These are phyloP conservation scores for Phytomonas sp. DNA, from an alignment of 208 protist genomes.

Conservation along the genomic window DNA sequence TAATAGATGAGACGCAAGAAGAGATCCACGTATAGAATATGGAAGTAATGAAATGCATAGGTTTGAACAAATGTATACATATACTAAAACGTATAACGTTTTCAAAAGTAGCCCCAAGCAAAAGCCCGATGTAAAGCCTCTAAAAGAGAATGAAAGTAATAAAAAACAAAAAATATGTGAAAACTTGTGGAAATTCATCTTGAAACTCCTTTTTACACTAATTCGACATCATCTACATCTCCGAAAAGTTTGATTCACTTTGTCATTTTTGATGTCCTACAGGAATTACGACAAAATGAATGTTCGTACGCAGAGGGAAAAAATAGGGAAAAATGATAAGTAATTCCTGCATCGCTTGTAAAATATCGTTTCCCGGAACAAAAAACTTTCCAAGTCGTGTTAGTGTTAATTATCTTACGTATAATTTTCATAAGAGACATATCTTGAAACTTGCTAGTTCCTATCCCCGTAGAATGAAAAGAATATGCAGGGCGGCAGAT, in stretches of 20 bases:
- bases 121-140: neutral
- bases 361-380: neutral
- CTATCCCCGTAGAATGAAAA: constrained; percentile 3
- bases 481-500: neutral
- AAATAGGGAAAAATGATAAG: constrained; percentile 4
- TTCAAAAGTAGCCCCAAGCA: neutral
- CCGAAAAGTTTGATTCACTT: neutral
- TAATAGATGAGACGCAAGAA: neutral
- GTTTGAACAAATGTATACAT: neutral
- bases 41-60: neutral
- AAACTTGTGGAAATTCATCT: constrained; percentile 2
- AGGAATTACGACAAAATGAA: constrained; percentile 4
- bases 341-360: constrained; percentile 3
- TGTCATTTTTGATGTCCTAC: neutral
- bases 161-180: constrained; percentile 10
- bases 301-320: constrained; percentile 4
- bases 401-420: neutral
- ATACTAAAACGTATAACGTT: neutral
- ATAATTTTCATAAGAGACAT: neutral
- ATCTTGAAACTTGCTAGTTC: neutral
- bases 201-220: neutral
- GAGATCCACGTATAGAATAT: neutral
- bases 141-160: neutral
- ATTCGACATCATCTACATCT: neutral
- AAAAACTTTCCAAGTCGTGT: neutral